phyloP scores from a whole-genome alignment of 192 early-diverging fungal genomes.

The Gamsiella multidivaricata region DNA sequence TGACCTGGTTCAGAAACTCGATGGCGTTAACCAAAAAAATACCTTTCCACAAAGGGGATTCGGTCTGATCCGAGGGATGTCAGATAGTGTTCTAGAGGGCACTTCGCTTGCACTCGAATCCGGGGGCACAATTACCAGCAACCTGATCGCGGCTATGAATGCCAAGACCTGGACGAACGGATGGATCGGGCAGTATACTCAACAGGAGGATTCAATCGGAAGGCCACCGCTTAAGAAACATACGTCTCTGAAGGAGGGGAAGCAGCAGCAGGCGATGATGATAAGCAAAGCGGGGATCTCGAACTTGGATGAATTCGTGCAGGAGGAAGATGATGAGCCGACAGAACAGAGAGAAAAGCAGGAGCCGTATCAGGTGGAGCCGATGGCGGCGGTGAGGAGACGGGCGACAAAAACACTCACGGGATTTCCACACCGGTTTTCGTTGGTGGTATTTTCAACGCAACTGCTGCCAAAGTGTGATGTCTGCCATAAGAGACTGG shows the following conservation, averaged over 20 bases:
- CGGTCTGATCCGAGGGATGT: constrained; percentile 46
- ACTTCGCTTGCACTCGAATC: constrained; percentile 4
- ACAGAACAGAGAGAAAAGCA: not conserved
- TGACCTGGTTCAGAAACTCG: too few relatives aligned
- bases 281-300: not conserved
- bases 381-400: constrained; percentile 1
- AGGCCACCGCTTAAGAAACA: constrained; percentile 13
- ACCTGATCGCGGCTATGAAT: constrained; percentile 22
- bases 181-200: constrained; percentile 26
- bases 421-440: constrained; percentile 46
- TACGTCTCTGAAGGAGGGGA: constrained; percentile 37
- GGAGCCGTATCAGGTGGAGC: not conserved
- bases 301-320: not conserved
- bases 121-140: constrained; percentile 23
- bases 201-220: not conserved
- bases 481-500: constrained; percentile 38
- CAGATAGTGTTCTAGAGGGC: constrained; percentile 29
- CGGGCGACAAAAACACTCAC: constrained; percentile 13
- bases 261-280: constrained; percentile 9
- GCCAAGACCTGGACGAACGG: constrained; percentile 39
- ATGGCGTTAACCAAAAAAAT: not conserved
- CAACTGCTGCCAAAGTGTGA: constrained; percentile 46
- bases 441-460: constrained; percentile 32
- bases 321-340: not conserved
- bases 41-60: constrained; percentile 6